These are phyloP conservation scores for Dissoconium aciculare DNA, from an alignment of 2,329 filamentous ascomycete species.

Conservation along the genomic window DNA sequence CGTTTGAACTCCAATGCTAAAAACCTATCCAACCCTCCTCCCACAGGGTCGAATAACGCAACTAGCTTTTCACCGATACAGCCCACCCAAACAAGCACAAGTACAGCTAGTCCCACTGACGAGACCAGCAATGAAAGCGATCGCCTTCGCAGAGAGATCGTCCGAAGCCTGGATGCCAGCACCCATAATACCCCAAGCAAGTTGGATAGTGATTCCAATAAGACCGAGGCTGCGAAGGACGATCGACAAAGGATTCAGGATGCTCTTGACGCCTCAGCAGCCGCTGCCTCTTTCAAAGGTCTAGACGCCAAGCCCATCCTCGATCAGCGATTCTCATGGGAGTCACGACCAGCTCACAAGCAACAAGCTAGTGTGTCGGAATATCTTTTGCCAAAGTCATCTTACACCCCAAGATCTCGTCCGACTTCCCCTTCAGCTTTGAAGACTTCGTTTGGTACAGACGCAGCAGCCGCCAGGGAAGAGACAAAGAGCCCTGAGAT, in stretches of 20 bases:
- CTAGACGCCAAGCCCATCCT: too few species aligned
- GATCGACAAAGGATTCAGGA: not conserved
- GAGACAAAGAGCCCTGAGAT: conserved; percentile 14
- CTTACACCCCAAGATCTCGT: too few species aligned
- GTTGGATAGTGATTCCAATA: too few species aligned
- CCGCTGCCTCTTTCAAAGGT: conserved; percentile 4
- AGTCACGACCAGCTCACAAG: conserved; percentile 8
- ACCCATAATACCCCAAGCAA: too few species aligned
- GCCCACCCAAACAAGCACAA: too few species aligned
- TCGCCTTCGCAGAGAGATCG: conserved; percentile 56
- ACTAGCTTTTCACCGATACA: too few species aligned
- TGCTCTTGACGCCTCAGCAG: not conserved
- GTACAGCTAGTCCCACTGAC: too few species aligned
- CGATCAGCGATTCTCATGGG: conserved; percentile 21
- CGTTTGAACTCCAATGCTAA: not conserved
- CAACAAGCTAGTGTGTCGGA: too few species aligned
- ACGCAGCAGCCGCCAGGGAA: conserved; percentile 9
- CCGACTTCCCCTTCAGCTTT: too few species aligned
- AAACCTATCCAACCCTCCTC: conserved; percentile 4
- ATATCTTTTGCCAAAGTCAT: too few species aligned
- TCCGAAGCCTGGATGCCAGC: conserved; percentile 48
- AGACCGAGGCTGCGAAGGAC: not conserved
- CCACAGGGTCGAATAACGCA: too few species aligned
- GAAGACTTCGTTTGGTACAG: conserved; percentile 14
- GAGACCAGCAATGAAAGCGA: too few species aligned